Base-by-base conservation (phyloP, 169 alveolate genomes). In the Theileria sp. region DNA sequence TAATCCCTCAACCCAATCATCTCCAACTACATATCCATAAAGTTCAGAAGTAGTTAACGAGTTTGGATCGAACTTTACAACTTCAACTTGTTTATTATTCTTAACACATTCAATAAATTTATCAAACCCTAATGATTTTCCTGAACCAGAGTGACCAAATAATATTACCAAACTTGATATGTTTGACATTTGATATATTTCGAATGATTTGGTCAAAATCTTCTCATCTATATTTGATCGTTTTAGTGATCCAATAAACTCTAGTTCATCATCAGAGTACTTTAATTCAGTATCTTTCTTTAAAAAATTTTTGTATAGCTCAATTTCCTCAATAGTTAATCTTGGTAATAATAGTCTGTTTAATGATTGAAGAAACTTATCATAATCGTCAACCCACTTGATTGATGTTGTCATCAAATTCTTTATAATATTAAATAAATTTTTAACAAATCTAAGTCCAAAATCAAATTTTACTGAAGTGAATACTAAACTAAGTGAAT, bases 401-500 rank as follows among this genome's bases (percentile, higher is more conserved):
- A 44, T 44, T 44, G 54, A 44, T 44, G 54, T 44, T 44, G 17
- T 44, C 8, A 44, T 44, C 34, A 61, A 30, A 61, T 61, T 28
- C 15, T 61, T 61, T 17, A 99, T 98, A 44, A 94, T 88, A 64
- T 92, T 95, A n/a, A 97, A 88, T 21, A 97, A 98, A 67, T 96
- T 89, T 90, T 97, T 97, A 73, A 98, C 89, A 4, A 99, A 98
- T 68, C 99, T 92, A 44, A 98, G 90, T 26, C 99, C 99, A 68
- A 97, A 98, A 88, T 98, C 99, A 90, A 97, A 98, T 80, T 97
- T 99, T 36, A 98, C 97, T 86, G 97, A 98, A 26, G 94, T 87
- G 32, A 98, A 94, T 49, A 97, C 92, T 79, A 96, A 92, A 30
- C 88, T 93, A 87, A 99, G 97, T 32, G 96, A 90, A 83, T 97